These are phyloP conservation scores for Rubia tinctorum DNA, from an alignment of 305 asterid species.

Conservation along the genomic window DNA sequence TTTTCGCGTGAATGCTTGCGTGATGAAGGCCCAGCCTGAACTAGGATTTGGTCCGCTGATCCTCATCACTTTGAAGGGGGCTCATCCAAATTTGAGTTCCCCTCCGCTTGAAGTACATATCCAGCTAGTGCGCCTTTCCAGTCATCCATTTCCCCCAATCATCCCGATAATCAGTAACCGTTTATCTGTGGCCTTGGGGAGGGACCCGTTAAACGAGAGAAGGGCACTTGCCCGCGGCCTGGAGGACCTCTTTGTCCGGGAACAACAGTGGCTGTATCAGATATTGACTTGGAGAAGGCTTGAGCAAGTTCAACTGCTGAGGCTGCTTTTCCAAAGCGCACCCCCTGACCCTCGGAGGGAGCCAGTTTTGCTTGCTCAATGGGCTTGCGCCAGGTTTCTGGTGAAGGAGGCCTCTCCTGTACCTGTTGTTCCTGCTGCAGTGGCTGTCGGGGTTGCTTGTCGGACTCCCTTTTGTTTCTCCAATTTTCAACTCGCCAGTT, in stretches of 20 bases:
- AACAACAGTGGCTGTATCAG: slow-evolving; percentile 50
- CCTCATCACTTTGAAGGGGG: slow-evolving; percentile 2
- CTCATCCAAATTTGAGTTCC: slow-evolving; percentile 6
- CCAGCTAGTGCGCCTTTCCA: neutral
- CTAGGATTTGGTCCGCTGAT: neutral
- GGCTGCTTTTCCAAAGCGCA: slow-evolving; percentile 69
- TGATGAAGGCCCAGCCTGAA: neutral
- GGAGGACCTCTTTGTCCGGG: slow-evolving; percentile 57
- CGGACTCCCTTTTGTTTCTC: slow-evolving; percentile 49
- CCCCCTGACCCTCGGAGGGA: slow-evolving; percentile 33
- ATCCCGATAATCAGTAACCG: slow-evolving; percentile 49
- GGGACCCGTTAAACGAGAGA: slow-evolving; percentile 75
- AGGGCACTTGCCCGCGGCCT: slow-evolving; percentile 55
- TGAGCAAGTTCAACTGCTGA: slow-evolving; percentile 94
- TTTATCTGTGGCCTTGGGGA: slow-evolving; percentile 80
- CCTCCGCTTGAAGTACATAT: neutral
- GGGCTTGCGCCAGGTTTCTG: slow-evolving; percentile 95
- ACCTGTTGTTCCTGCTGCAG: slow-evolving; percentile 35
- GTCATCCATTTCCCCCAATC: slow-evolving; percentile 4
- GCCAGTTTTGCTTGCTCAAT: slow-evolving; percentile 46
- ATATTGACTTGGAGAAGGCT: slow-evolving; percentile 72
- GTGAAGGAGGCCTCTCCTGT: slow-evolving; percentile 79
- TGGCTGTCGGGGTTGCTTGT: slow-evolving; percentile 42
- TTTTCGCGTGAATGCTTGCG: neutral
- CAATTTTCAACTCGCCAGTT: slow-evolving; percentile 55